These are phyloP conservation scores for Wickerhamomyces queroliae DNA, from an alignment of 805 yeast genomes.

Conservation along the genomic window DNA sequence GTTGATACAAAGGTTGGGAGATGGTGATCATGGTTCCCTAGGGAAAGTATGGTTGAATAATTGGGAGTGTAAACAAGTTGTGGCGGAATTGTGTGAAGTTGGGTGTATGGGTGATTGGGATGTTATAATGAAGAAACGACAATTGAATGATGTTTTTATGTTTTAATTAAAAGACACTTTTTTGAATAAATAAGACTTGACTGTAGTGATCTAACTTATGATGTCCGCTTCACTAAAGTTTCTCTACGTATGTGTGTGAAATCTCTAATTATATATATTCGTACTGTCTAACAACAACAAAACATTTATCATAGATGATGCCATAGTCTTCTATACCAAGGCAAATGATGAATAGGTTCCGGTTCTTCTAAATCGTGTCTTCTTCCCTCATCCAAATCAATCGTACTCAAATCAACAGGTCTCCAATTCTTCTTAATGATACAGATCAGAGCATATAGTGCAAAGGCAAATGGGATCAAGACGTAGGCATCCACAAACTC, in stretches of 20 bases:
- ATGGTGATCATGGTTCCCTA: too few relatives aligned
- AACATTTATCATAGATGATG: slow-evolving; percentile 1
- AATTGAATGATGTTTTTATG: background rate
- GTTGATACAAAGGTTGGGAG: too few relatives aligned
- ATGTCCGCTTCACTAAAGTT: too few relatives aligned
- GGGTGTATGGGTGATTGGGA: background rate
- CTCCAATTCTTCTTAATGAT: slow-evolving; percentile 33
- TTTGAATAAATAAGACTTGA: background rate
- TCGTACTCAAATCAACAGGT: slow-evolving; percentile 34
- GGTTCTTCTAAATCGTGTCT: slow-evolving; percentile 27
- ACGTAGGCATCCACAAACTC: slow-evolving; percentile 58
- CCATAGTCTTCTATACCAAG: slow-evolving; percentile 12
- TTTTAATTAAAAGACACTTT: background rate
- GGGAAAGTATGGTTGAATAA: background rate
- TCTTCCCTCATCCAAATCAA: slow-evolving; percentile 48
- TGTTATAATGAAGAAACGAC: background rate
- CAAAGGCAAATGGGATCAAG: slow-evolving; percentile 50
- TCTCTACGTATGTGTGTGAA: too few relatives aligned
- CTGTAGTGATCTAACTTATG: too few relatives aligned
- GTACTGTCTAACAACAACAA: too few relatives aligned
- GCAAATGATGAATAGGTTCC: background rate
- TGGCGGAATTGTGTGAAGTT: background rate
- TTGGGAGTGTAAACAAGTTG: background rate
- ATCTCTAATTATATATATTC: too few relatives aligned
- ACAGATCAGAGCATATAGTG: slow-evolving; percentile 33